phyloP scores from a whole-genome alignment of 805 yeast species.

The Grigorovia transvaalensis region DNA sequence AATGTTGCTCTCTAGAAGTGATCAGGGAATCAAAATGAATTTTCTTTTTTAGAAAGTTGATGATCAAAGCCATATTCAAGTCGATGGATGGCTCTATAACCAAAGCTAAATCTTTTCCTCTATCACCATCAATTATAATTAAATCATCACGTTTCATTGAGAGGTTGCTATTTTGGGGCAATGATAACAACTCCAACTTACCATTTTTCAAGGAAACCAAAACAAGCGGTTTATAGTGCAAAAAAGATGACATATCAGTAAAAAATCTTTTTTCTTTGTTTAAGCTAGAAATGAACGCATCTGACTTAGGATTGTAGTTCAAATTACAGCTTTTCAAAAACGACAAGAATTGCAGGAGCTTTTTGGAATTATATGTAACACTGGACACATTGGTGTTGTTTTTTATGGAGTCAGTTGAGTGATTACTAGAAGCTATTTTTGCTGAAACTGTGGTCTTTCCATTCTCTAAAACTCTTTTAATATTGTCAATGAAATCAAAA shows the following conservation, averaged over 20 bases:
- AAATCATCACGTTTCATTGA: constrained; percentile 49
- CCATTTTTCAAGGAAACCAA: constrained; percentile 53
- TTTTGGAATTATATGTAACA: constrained; percentile 1
- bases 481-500: constrained; percentile 29
- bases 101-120: constrained; percentile 73
- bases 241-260: constrained; percentile 12
- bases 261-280: neutral
- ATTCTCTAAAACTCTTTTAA: constrained; percentile 15
- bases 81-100: constrained; percentile 57
- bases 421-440: constrained; percentile 8
- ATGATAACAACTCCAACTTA: constrained; percentile 59
- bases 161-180: constrained; percentile 56
- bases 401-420: constrained; percentile 10
- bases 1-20: constrained; percentile 24
- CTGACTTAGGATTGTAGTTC: constrained; percentile 33
- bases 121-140: constrained; percentile 72
- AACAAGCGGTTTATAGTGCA: constrained; percentile 30
- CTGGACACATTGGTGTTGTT: neutral
- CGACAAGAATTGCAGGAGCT: constrained; percentile 29
- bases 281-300: constrained; percentile 20
- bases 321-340: constrained; percentile 36
- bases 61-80: constrained; percentile 54
- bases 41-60: constrained; percentile 64
- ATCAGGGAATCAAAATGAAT: constrained; percentile 40
- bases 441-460: constrained; percentile 3